phyloP scores from a whole-genome alignment of 2,329 filamentous ascomycete genomes.

The Penicillium janthinellum region DNA sequence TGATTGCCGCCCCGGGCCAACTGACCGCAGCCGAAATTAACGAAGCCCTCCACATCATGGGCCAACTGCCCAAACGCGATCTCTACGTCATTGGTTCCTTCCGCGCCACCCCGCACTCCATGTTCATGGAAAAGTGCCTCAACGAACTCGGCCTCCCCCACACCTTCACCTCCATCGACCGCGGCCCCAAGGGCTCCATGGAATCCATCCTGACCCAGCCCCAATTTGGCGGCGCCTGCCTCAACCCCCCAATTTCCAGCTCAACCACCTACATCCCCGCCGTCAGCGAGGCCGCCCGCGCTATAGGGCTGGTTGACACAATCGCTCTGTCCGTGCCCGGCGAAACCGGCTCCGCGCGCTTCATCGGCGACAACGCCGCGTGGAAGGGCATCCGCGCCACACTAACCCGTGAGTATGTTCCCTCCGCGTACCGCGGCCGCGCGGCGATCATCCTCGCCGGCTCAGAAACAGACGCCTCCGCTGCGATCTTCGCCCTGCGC shows the following conservation, averaged over 20 bases:
- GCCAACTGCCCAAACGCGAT: conserved; percentile 75
- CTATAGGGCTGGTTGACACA: conserved; percentile 80
- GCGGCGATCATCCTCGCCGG: conserved; percentile 75
- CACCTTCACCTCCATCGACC: conserved; percentile 73
- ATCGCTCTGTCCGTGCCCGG: conserved; percentile 63
- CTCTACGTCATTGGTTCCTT: conserved; percentile 79
- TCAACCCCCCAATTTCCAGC: conserved; percentile 69
- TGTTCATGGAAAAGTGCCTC: conserved; percentile 84
- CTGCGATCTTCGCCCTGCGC: conserved; percentile 75
- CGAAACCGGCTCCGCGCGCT: conserved; percentile 33
- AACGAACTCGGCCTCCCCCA: conserved; percentile 85
- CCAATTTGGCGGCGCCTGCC: conserved; percentile 78
- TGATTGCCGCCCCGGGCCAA: conserved; percentile 83
- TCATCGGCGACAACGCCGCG: conserved; percentile 78
- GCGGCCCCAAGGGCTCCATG: conserved; percentile 66
- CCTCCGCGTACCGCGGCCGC: conserved; percentile 75
- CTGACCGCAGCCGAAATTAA: conserved; percentile 86
- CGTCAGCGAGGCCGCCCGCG: conserved; percentile 73
- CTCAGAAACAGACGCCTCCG: conserved; percentile 73
- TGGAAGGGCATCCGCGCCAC: conserved; percentile 86
- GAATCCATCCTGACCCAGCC: conserved; percentile 72
- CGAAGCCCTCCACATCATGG: conserved; percentile 73
- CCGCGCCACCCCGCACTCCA: conserved; percentile 72
- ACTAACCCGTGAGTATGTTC: conserved; percentile 77
- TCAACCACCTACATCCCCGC: conserved; percentile 62